Evolutionary conservation across 108 stramenopile species (phyloP).

Genomic region (Chaetoceros muelleri): DNA sequence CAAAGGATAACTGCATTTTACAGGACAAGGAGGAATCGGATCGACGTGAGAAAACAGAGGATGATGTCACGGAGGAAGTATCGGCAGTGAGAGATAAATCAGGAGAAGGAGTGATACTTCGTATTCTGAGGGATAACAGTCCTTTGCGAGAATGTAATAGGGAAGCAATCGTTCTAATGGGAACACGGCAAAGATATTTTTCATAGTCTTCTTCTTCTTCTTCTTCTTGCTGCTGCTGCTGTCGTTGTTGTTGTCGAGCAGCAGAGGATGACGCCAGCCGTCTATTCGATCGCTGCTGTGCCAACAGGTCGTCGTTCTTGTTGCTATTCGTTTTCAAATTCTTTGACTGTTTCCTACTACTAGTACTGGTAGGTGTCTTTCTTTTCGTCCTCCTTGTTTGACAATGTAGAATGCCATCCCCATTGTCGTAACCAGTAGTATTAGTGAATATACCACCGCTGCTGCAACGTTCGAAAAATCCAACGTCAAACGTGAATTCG

Average conservation of each 20-base stretch:
- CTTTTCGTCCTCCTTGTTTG: neutral
- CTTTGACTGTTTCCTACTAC: neutral
- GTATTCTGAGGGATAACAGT: slow-evolving; percentile 41
- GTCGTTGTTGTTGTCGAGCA: slow-evolving; percentile 5
- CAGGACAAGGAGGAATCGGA: no score
- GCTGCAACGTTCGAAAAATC: slow-evolving; percentile 41
- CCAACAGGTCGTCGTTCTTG: neutral
- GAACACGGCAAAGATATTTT: slow-evolving; percentile 53
- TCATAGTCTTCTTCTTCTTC: slow-evolving; percentile 5
- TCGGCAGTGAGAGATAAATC: no score
- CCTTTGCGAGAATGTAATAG: slow-evolving; percentile 61
- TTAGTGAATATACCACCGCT: slow-evolving; percentile 8
- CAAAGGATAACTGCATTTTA: slow-evolving; percentile 55
- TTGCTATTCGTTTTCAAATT: neutral
- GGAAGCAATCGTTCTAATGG: slow-evolving; percentile 49
- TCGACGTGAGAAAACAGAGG: no score
- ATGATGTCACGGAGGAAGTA: no score
- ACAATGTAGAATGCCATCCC: neutral
- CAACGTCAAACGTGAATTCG: slow-evolving; percentile 49
- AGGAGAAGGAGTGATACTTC: no score
- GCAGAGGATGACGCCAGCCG: neutral
- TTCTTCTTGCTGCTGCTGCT: slow-evolving; percentile 7
- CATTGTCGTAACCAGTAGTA: neutral
- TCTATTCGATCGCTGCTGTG: neutral
- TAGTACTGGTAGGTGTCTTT: neutral